These are phyloP conservation scores for Annulohypoxylon bovei DNA, from an alignment of 495 filamentous ascomycete genomes.

Conservation along the genomic window DNA sequence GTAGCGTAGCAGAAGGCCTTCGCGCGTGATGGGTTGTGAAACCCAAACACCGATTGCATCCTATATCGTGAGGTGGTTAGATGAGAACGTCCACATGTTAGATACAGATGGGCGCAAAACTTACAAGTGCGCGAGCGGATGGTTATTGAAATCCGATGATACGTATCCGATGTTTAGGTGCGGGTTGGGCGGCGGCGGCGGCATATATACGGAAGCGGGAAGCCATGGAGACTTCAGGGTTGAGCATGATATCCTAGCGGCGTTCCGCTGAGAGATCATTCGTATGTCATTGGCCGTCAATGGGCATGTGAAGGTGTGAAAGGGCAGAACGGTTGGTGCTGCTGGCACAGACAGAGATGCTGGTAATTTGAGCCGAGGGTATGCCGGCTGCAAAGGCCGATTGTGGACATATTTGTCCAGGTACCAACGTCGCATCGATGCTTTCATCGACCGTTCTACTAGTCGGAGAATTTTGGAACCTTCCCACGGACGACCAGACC, in stretches of 20 bases:
- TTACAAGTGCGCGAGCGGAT: constrained; percentile 88
- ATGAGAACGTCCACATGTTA: background rate
- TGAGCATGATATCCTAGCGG: constrained; percentile 88
- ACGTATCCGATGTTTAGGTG: constrained; percentile 93
- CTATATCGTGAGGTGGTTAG: constrained; percentile 41
- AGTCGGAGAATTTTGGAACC: constrained; percentile 87
- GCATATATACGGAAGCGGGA: constrained; percentile 79
- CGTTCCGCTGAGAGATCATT: constrained; percentile 95
- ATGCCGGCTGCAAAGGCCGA: constrained; percentile 66
- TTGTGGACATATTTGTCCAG: constrained; percentile 78
- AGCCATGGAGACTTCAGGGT: constrained; percentile 89
- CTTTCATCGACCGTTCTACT: constrained; percentile 82
- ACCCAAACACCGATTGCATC: constrained; percentile 98
- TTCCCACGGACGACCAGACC: constrained; percentile 85
- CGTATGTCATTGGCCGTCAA: constrained; percentile 93
- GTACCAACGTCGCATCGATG: constrained; percentile 87
- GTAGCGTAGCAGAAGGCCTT: constrained; percentile 98
- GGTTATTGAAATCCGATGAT: constrained; percentile 99
- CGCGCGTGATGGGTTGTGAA: constrained; percentile 78
- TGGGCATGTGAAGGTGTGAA: constrained; percentile 97
- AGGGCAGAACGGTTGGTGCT: constrained; percentile 96
- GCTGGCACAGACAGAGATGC: constrained; percentile 79
- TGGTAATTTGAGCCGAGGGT: constrained; percentile 81
- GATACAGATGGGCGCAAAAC: constrained; percentile 23
- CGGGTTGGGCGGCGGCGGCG: constrained; percentile 82